These are phyloP conservation scores for Echinosphaeria canescens DNA, from an alignment of 2,329 filamentous ascomycete species.

Conservation along the genomic window DNA sequence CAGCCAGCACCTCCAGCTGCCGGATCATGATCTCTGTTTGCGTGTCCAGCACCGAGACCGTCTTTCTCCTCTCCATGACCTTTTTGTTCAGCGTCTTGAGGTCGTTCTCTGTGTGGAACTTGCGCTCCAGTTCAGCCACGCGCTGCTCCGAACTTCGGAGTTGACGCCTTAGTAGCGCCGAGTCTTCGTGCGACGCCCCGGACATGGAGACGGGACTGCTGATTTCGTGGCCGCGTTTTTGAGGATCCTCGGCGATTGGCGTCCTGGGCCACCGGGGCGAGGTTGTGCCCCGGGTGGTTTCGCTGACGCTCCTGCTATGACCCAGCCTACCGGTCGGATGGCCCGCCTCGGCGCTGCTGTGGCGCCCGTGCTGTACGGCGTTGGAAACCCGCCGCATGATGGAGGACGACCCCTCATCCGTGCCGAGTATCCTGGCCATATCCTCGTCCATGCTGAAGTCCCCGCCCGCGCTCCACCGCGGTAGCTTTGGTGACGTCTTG, in stretches of 20 bases:
- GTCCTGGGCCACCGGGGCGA: conserved; percentile 54
- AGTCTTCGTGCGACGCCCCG: conserved; percentile 31
- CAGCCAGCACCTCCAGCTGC: conserved; percentile 73
- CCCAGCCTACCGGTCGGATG: conserved; percentile 18
- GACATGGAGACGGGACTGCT: conserved; percentile 49
- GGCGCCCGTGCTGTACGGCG: conserved; percentile 80
- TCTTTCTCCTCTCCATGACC: conserved; percentile 81
- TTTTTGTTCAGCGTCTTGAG: conserved; percentile 67
- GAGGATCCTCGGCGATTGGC: conserved; percentile 33
- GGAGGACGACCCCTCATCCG: conserved; percentile 55
- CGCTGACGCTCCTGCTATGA: conserved; percentile 41
- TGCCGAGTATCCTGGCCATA: conserved; percentile 70
- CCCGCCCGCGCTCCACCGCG: conserved; percentile 56
- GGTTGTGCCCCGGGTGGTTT: conserved; percentile 38
- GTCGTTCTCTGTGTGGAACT: conserved; percentile 43
- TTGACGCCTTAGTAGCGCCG: conserved; percentile 48
- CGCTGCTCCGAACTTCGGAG: conserved; percentile 63
- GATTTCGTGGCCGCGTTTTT: conserved; percentile 32
- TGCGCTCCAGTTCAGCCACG: conserved; percentile 70
- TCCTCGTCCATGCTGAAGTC: conserved; percentile 94
- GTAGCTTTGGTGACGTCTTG: conserved; percentile 43
- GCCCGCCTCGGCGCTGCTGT: conserved; percentile 49
- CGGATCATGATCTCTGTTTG: conserved; percentile 91
- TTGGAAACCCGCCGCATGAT: conserved; percentile 82
- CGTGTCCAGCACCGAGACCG: conserved; percentile 82